These are phyloP conservation scores for Kwoniella shandongensis DNA, from an alignment of 768 basidiomycete species.

Conservation along the genomic window DNA sequence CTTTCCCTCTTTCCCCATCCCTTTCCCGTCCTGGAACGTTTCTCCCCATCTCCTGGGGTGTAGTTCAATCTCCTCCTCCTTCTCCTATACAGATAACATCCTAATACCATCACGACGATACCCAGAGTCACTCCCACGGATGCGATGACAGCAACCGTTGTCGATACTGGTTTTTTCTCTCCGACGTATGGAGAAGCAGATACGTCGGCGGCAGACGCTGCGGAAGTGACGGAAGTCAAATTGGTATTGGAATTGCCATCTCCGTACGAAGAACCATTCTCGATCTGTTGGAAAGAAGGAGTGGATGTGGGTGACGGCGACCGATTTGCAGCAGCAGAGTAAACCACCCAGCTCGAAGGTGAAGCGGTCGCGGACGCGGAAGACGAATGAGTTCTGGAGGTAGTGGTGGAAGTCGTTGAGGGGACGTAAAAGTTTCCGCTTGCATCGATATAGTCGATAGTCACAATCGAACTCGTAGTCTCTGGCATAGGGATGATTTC, in stretches of 20 bases:
- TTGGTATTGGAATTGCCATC: neutral
- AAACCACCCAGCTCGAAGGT: no score
- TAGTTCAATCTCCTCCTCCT: slow-evolving; percentile 10
- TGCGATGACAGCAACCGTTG: slow-evolving; percentile 1
- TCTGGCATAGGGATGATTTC: no score
- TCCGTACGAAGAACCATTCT: neutral
- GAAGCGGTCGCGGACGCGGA: no score
- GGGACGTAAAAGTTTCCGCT: neutral
- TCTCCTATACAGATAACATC: slow-evolving; percentile 10
- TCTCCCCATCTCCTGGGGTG: neutral
- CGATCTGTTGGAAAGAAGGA: neutral
- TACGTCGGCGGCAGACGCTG: no score
- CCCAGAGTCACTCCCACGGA: slow-evolving; percentile 6
- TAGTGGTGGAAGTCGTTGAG: neutral
- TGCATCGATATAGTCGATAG: neutral
- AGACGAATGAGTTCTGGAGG: neutral
- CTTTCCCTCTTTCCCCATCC: neutral
- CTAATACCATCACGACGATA: slow-evolving; percentile 2
- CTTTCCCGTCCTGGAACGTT: neutral
- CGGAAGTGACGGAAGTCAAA: neutral
- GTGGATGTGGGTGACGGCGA: no score
- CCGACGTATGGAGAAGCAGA: no score
- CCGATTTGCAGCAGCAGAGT: no score
- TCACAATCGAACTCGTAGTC: neutral
- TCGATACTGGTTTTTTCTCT: neutral